These are phyloP conservation scores for Fusarium sp. DNA, from an alignment of 2,329 filamentous ascomycete species.

Conservation along the genomic window DNA sequence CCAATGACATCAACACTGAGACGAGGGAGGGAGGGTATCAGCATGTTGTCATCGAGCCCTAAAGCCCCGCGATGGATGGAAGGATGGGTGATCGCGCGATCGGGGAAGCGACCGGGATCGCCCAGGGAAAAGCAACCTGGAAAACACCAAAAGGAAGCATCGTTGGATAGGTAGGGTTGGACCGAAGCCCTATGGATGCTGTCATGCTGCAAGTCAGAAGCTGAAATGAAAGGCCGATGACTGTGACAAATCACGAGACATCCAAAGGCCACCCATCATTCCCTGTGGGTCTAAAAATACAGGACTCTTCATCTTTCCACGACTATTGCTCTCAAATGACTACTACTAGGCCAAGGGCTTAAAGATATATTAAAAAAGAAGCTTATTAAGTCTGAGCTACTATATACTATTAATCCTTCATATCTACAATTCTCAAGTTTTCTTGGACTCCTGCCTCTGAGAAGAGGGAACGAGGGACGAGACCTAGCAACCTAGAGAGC, in stretches of 20 bases:
- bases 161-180: background rate
- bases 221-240: background rate
- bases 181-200: background rate
- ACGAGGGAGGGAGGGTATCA: conserved; percentile 14
- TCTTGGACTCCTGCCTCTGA: background rate
- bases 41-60: conserved; percentile 11
- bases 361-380: too few relatives aligned
- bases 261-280: background rate
- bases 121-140: background rate
- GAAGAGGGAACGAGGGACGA: background rate
- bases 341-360: too few relatives aligned
- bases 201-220: conserved; percentile 31
- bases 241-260: conserved; percentile 16
- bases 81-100: conserved; percentile 17
- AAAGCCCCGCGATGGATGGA: conserved; percentile 6
- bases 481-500: background rate
- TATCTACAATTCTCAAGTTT: too few relatives aligned
- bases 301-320: too few relatives aligned
- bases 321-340: too few relatives aligned
- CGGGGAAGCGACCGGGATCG: background rate
- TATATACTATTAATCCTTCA: too few relatives aligned
- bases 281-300: too few relatives aligned
- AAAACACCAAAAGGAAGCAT: background rate
- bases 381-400: too few relatives aligned
- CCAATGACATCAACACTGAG: conserved; percentile 29